Evolutionary conservation across 148 eudicot species (phyloP).

Genomic region (Suaeda aralocaspica): DNA sequence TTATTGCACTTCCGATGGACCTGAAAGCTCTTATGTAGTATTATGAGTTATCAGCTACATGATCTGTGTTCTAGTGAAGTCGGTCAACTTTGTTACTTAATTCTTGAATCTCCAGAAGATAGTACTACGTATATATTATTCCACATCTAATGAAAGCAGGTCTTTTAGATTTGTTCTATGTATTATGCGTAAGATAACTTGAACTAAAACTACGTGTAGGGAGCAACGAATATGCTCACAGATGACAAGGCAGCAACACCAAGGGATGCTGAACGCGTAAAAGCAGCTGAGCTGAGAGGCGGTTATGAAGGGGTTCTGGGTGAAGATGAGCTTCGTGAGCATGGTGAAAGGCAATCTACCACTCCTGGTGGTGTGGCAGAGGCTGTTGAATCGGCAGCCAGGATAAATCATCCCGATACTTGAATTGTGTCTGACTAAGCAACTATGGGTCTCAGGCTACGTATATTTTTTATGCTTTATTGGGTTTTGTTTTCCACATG

Average conservation of each 20-base stretch:
- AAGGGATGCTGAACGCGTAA: conserved; percentile 53
- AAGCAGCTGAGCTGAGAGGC: conserved; percentile 47
- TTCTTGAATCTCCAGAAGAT: too few species aligned
- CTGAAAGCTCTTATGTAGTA: too few species aligned
- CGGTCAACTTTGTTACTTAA: too few species aligned
- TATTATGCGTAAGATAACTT: not conserved
- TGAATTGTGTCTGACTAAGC: not conserved
- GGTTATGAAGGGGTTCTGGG: conserved; percentile 20
- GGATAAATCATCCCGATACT: conserved; percentile 32
- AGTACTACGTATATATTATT: too few species aligned
- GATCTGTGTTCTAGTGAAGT: too few species aligned
- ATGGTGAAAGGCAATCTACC: conserved; percentile 22
- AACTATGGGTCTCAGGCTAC: not conserved
- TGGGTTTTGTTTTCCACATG: not conserved
- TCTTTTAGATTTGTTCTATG: not conserved
- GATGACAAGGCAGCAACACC: conserved; percentile 49
- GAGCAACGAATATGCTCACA: conserved; percentile 39
- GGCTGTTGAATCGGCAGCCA: conserved; percentile 49
- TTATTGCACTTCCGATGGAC: too few species aligned
- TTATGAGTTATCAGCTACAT: too few species aligned
- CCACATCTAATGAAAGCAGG: too few species aligned
- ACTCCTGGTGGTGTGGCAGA: conserved; percentile 59
- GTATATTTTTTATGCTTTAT: not conserved
- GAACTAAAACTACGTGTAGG: conserved; percentile 26
- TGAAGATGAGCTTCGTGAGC: conserved; percentile 9